These are phyloP conservation scores for Paraphaeosphaeria sporulosa DNA, from an alignment of 2,329 filamentous ascomycete genomes.

Conservation along the genomic window DNA sequence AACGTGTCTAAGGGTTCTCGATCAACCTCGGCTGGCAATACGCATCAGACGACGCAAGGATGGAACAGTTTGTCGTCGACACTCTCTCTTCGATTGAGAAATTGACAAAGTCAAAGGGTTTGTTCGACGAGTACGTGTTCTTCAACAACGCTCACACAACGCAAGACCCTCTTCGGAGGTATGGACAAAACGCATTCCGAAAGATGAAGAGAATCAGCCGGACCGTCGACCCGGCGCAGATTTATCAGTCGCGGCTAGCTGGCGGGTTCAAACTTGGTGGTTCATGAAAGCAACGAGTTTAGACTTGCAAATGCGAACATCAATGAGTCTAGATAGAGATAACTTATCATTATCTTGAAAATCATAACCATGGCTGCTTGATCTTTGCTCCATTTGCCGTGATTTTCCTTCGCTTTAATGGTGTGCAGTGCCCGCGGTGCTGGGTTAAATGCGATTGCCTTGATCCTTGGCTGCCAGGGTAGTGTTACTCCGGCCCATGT, in stretches of 20 bases:
- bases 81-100: not conserved
- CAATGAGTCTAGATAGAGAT: too few relatives aligned
- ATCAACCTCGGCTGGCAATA: conserved; percentile 15
- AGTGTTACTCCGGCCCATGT: too few relatives aligned
- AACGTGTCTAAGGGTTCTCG: conserved; percentile 3
- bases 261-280: not conserved
- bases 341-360: too few relatives aligned
- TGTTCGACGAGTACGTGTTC: not conserved
- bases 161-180: not conserved
- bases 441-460: too few relatives aligned
- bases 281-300: too few relatives aligned
- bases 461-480: too few relatives aligned
- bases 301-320: too few relatives aligned
- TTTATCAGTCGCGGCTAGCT: not conserved
- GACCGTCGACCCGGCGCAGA: not conserved
- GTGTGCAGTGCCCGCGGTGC: too few relatives aligned
- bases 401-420: too few relatives aligned
- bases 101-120: not conserved
- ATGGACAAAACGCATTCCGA: not conserved
- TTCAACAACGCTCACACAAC: not conserved
- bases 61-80: not conserved
- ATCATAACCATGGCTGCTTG: too few relatives aligned
- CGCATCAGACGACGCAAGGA: conserved; percentile 9
- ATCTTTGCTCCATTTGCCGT: too few relatives aligned
- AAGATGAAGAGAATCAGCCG: not conserved